Base-by-base conservation (phyloP, 2,329 filamentous ascomycete genomes). In the Fusarium setosum region DNA sequence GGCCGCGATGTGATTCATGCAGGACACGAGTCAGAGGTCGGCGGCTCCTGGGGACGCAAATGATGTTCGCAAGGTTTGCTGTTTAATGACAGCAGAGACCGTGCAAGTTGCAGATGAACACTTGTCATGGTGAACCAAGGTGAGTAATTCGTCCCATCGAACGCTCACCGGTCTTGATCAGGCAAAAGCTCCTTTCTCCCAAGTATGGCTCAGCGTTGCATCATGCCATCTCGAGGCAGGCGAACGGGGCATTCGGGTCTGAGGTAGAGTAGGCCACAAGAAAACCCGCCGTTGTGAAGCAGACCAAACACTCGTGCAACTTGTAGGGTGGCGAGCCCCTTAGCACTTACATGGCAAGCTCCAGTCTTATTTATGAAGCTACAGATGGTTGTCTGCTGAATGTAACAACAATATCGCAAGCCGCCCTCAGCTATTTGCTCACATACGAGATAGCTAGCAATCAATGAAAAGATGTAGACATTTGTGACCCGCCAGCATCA, bases 1-100 rank as follows among this genome's bases (percentile, higher is more conserved):
- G 58, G 55, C 53, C 52, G 21, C 35, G 58, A 56, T 60, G 65
- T 69, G 69, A 72, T 72, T 69, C 67, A 70, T 72, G 69, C 69
- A 70, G 18, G 58, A 51, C 68, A 69, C 65, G 69, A 72, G 65
- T 72, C 69, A 63, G 52, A 52, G 38, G 20, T 50, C 34, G 40
- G 58, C 45, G 48, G 34, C 29, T 21, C 23, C 37, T 24, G 20
- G 31, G 26, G 38, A 38, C 23, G 56, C 40, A 50, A 49, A 58
- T 26, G 23, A 56, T 67, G 62, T 50, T 66, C 34, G 45, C 41
- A 9, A 51, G 41, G 35, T 38, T 54, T 31, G 29, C 32, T 4
- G n/a, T 38, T 49, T 40, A 31, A 45, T 48, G 26, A 42, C 50
- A 40, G n/a, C 44, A 42, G 35, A 40, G 42, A 58, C 47, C 35